phyloP scores from a whole-genome alignment of 208 protist genomes.

The Trypanosomatidae sp. region DNA sequence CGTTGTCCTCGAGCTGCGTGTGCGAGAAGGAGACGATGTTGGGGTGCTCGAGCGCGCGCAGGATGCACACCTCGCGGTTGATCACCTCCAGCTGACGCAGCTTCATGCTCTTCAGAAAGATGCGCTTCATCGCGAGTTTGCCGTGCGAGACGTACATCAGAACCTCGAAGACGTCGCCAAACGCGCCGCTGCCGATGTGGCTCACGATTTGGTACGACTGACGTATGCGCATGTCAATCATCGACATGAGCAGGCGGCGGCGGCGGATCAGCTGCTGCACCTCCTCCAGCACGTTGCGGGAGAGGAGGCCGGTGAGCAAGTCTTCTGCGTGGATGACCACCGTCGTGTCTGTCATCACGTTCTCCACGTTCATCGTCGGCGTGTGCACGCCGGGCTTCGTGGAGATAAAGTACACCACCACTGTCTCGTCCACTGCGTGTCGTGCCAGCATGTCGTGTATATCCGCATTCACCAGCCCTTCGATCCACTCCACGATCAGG shows the following conservation, averaged over 20 bases:
- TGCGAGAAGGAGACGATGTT: conserved; percentile 83
- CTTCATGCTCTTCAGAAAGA: conserved; percentile 64
- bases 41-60: conserved; percentile 69
- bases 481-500: conserved; percentile 61
- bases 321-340: conserved; percentile 27
- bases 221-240: conserved; percentile 41
- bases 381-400: conserved; percentile 22
- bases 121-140: conserved; percentile 81
- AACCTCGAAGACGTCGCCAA: conserved; percentile 82
- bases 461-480: conserved; percentile 36
- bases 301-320: conserved; percentile 21
- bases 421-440: conserved; percentile 31
- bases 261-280: conserved; percentile 44
- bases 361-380: conserved; percentile 27
- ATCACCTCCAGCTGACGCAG: conserved; percentile 58
- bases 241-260: conserved; percentile 44
- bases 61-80: conserved; percentile 73
- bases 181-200: conserved; percentile 64
- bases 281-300: conserved; percentile 36
- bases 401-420: conserved; percentile 52
- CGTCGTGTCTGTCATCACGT: conserved; percentile 29
- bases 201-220: conserved; percentile 64
- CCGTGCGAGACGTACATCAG: conserved; percentile 62
- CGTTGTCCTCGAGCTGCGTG: conserved; percentile 60
- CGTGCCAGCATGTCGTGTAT: conserved; percentile 38